Evolutionary conservation across 2,329 filamentous ascomycete genomes (phyloP), one percentile per base, ranked within the genome.

Genomic region (Ilyonectria destructans): DNA sequence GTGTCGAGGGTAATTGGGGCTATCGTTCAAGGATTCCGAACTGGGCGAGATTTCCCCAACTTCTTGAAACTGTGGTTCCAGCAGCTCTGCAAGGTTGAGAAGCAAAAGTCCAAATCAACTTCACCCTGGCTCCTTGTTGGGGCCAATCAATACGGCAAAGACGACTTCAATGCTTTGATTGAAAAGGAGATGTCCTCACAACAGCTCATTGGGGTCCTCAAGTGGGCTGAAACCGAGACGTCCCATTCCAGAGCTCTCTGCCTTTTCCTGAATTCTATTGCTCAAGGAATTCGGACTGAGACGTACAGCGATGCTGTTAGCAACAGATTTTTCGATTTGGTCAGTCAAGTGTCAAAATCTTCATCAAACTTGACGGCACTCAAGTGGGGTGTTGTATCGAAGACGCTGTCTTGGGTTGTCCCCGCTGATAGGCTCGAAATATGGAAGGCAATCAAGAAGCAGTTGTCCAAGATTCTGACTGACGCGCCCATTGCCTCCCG

Each of bases 11-110:
- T 86, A 5, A 78, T 87, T 3, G 77, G 80, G 3, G 77, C 82
- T 1, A 80, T 88, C 21, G 81, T 83, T 2, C 77, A 82, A 58
- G 85, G 85, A 0, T 86, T 83, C 69, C 82, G 81, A 8, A 82
- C 78, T 6, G 81, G 79, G 12, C 83, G 85, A 59, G 82, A 84
- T 62, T 75, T 87, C 13, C 76, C 84, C 0, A 78, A 80, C 6
- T 88, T 88, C 63, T 67, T 88, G 67, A 81, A 81, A 55, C 74
- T 83, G 2, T 88, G 86, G 86, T 85, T 81, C 55, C 73, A 79
- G 48, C 81, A 85, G 63, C 78, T 87, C 2, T 79, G 77, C 43
- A 74, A 80, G 15, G 75, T 78, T 17, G 80, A 83, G 62, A 72
- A 77, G 51, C 71, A 75, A 43, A 75, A 79, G 19, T 65, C 70